Evolutionary conservation across 73 alveolate genomes (phyloP).

Genomic region (Paramecium sexaurelia): DNA sequence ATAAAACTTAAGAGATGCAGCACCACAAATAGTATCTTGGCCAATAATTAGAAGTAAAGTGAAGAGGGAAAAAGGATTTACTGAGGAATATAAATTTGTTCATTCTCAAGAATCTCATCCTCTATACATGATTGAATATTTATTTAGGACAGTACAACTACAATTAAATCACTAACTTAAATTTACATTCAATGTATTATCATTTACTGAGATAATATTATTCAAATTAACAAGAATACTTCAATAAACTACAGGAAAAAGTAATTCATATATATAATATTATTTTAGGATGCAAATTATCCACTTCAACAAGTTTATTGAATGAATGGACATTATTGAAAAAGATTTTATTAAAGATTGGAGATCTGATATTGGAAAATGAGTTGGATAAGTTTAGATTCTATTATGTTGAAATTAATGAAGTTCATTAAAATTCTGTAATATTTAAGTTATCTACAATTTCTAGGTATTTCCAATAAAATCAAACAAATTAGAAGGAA

Average conservation of each 20-base stretch:
- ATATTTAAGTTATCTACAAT: background rate
- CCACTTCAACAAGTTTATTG: background rate
- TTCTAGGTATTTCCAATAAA: background rate
- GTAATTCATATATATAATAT: background rate
- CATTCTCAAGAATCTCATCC: background rate
- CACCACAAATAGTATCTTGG: conserved; percentile 15
- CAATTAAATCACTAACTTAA: background rate
- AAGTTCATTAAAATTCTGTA: conserved; percentile 43
- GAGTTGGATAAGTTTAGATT: background rate
- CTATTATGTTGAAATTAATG: conserved; percentile 44
- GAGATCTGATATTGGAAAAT: background rate
- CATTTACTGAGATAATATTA: background rate
- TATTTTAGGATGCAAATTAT: conserved; percentile 20
- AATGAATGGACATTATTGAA: conserved; percentile 1
- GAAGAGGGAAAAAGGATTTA: background rate
- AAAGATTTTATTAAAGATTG: background rate
- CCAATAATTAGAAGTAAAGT: background rate
- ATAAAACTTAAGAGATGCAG: background rate
- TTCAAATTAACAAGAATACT: conserved; percentile 5
- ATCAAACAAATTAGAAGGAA: conserved; percentile 47
- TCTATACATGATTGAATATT: background rate
- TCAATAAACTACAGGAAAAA: background rate
- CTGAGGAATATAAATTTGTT: background rate
- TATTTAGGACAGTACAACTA: background rate
- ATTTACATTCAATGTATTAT: background rate